Evolutionary conservation across 2,329 filamentous ascomycete species (phyloP).

Genomic region (Biscogniauxia sp.): DNA sequence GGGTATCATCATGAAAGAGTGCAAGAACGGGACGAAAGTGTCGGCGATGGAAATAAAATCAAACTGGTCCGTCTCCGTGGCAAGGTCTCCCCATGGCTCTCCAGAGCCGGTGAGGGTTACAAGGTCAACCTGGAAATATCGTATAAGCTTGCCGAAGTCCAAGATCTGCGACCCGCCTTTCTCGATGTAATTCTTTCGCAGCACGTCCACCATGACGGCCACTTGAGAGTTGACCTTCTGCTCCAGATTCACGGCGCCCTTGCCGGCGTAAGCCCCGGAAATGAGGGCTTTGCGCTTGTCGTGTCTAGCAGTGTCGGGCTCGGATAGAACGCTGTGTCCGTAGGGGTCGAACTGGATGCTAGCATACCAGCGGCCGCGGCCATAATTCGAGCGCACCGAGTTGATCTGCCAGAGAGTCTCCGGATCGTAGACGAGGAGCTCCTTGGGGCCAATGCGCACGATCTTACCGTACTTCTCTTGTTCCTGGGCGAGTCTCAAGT

Average conservation of each 20-base stretch:
- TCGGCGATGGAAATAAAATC: conserved; percentile 24
- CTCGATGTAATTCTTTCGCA: conserved; percentile 19
- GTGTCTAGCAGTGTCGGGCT: conserved; percentile 23
- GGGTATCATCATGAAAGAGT: conserved; percentile 24
- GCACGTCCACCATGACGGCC: conserved; percentile 19
- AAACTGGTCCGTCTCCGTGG: conserved; percentile 24
- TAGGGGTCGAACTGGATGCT: conserved; percentile 28
- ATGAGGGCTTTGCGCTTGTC: conserved; percentile 31
- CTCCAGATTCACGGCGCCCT: conserved; percentile 28
- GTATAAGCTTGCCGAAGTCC: conserved; percentile 24
- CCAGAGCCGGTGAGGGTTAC: conserved; percentile 24
- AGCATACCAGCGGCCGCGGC: conserved; percentile 26
- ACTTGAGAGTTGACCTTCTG: conserved; percentile 24
- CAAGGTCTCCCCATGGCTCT: conserved; percentile 26
- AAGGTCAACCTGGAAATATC: conserved; percentile 28
- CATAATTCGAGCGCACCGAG: conserved; percentile 26
- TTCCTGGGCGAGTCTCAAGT: conserved; percentile 17
- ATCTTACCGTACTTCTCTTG: conserved; percentile 28
- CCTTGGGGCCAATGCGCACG: conserved; percentile 29
- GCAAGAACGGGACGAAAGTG: conserved; percentile 19
- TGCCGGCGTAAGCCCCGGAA: conserved; percentile 25
- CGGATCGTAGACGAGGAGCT: conserved; percentile 25
- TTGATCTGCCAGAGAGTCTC: conserved; percentile 28
- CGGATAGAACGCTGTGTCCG: conserved; percentile 25
- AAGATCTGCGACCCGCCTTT: conserved; percentile 11